Base-by-base conservation (phyloP, 1,284 basidiomycete genomes). In the Psilocybe mexicana region DNA sequence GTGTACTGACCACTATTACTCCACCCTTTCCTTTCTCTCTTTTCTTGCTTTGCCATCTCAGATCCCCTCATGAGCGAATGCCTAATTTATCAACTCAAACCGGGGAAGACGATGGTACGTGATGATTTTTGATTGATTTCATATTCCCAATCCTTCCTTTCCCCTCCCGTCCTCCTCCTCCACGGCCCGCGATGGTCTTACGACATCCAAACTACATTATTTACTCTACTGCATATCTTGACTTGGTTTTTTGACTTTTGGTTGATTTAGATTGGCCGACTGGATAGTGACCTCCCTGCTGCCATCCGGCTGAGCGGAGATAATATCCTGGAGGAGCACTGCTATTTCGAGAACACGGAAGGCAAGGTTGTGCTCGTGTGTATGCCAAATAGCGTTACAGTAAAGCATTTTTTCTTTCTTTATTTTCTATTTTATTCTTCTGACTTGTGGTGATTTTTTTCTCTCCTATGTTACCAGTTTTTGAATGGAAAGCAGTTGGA, bases 1-100 rank as follows among this genome's bases (percentile, higher is more conserved):
- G n/a, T 44, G 3, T 40, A 42, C 36, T 38, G 6, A 38, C 52
- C 46, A 18, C 44, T 33, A 33, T 18, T 33, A 33, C 30, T 33
- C 30, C 5, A 6, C 33, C 25, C 53, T 48, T 6, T 38, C 48
- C 43, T 43, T 28, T 28, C 33, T 24, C 18, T 45, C 46, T 52
- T 18, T 18, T 18, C 18, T 18, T 18, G 18, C 18, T 18, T 18
- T 18, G 18, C 18, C 36, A 56, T 57, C 61, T 56, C 60, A 92
- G 92, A 93, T 77, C 91, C 91, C 45, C 79, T 94, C 43, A 93
- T 94, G 91, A 90, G 87, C 73, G 92, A 93, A 79, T 96, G 94
- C 75, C 77, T 96, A 62, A 91, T 97, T 62, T 98, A 98, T 72
- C 96, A 98, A 72, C 84, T 99, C 69, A 98, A 97, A 71, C 85